Base-by-base conservation (phyloP, 768 basidiomycete species). In the Amanita rimosa region DNA sequence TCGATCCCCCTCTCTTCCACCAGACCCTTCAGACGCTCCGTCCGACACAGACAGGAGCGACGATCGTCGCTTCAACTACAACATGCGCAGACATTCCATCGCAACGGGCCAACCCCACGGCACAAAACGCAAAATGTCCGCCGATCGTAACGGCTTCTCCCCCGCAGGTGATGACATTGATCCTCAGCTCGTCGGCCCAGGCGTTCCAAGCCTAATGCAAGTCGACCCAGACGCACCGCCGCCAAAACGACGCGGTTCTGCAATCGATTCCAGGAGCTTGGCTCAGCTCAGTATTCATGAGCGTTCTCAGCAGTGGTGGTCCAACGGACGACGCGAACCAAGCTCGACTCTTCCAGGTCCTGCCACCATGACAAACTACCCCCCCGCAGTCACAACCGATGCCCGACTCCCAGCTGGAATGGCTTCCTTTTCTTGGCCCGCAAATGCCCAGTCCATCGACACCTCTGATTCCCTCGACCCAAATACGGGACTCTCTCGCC, bases 61-160 rank as follows among this genome's bases (percentile, higher is more conserved):
- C 55, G 48, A 52, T 55, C 58, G 59, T 42, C 54, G 59, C 40
- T 81, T 80, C 58, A 81, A 86, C 66, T 79, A 81, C 60, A 77
- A 65, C 55, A 83, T 83, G 70, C 74, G 85, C 42, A 69, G 84
- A 19, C 83, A 85, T 57, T 85, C 84, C 22, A 80, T 85, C 53
- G 79, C 81, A 36, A 74, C 76, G 56, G 75, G 78, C 55, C 71
- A 69, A 44, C 68, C 69, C 0, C 79, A 80, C 58, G 85, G 86
- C 46, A 81, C 78, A 50, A 91, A 91, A 63, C 77, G 89, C 55
- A 92, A 92, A 67, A 82, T 88, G 72, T 88, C 87, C 19, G 69
- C 73, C 54, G 85, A 86, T 70, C 73, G 76, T 49, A 66, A 66
- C 45, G 62, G 62, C 21, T 67, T 76, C 58, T 60, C 72, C n/a